Percentiles rank a stretch among this genome's conserved stretches.
phyloP scores from a whole-genome alignment of 2,329 filamentous ascomycete species.

The Arthrocladium fulminans region DNA sequence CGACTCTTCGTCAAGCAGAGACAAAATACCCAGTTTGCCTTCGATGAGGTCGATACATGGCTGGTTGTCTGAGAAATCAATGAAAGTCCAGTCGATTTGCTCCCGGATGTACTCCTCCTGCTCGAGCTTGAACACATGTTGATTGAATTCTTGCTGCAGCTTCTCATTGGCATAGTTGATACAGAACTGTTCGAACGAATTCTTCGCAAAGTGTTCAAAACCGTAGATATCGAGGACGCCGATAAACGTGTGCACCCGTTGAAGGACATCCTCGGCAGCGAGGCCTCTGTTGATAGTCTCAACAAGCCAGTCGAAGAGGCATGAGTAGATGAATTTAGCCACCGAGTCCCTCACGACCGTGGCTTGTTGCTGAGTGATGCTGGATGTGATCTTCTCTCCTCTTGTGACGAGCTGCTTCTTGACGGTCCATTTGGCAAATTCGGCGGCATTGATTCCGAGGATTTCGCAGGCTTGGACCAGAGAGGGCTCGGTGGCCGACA shows the following conservation, averaged over 20 bases:
- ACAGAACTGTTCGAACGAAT: slow-evolving; percentile 99
- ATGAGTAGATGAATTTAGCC: slow-evolving; percentile 97
- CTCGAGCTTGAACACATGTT: slow-evolving; percentile 97
- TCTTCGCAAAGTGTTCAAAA: slow-evolving; percentile 98
- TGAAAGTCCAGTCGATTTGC: slow-evolving; percentile 98
- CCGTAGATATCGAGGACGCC: slow-evolving; percentile 98
- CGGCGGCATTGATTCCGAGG: slow-evolving; percentile 73
- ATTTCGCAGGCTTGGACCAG: slow-evolving; percentile 73
- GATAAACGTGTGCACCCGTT: slow-evolving; percentile 79
- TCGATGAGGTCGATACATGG: slow-evolving; percentile 98
- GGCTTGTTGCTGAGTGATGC: slow-evolving; percentile 86
- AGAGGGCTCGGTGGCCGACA: slow-evolving; percentile 71
- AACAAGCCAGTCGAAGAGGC: slow-evolving; percentile 98
- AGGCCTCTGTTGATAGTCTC: slow-evolving; percentile 88
- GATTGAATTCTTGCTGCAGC: slow-evolving; percentile 97
- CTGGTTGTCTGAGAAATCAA: slow-evolving; percentile 98
- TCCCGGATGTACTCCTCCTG: slow-evolving; percentile 96
- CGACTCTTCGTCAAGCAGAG: slow-evolving; percentile 91
- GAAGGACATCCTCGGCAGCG: slow-evolving; percentile 78
- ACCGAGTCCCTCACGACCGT: slow-evolving; percentile 93
- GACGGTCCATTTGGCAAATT: slow-evolving; percentile 95
- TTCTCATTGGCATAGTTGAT: slow-evolving; percentile 99
- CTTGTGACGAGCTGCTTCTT: slow-evolving; percentile 97
- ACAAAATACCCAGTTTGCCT: slow-evolving; percentile 86
- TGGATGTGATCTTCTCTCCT: slow-evolving; percentile 95